These are phyloP conservation scores for Nicotiana tomentosiformis DNA, from an alignment of 257 asterid species.

Conservation along the genomic window DNA sequence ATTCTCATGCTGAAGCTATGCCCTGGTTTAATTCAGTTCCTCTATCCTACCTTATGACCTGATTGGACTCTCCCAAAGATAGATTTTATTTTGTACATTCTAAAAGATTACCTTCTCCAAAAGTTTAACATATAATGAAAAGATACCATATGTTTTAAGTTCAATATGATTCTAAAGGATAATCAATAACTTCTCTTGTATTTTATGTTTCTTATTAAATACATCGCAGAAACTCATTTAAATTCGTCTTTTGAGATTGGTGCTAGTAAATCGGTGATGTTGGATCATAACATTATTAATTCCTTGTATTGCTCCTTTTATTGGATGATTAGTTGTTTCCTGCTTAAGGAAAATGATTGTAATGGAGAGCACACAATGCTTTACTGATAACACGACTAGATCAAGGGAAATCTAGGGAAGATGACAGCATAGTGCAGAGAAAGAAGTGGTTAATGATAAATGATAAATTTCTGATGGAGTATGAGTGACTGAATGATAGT, in stretches of 20 bases:
- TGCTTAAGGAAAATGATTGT: neutral
- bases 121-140: neutral
- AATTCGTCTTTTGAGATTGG: too few relatives aligned
- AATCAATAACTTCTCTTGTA: neutral
- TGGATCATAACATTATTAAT: neutral
- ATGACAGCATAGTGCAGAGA: neutral
- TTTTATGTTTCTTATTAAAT: neutral
- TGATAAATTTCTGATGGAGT: neutral
- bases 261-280: neutral
- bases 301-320: neutral
- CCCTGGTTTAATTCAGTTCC: neutral
- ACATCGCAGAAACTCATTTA: neutral
- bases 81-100: too few relatives aligned
- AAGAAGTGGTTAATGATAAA: neutral
- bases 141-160: neutral
- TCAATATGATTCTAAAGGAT: neutral
- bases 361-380: neutral
- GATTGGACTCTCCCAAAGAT: too few relatives aligned
- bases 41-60: neutral
- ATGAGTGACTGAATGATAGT: neutral
- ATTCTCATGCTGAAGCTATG: neutral
- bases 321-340: constrained; percentile 1
- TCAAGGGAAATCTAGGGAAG: too few relatives aligned
- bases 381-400: neutral
- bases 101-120: too few relatives aligned